phyloP scores from a whole-genome alignment of 495 filamentous ascomycete species.

The Schizothecium vesticola region DNA sequence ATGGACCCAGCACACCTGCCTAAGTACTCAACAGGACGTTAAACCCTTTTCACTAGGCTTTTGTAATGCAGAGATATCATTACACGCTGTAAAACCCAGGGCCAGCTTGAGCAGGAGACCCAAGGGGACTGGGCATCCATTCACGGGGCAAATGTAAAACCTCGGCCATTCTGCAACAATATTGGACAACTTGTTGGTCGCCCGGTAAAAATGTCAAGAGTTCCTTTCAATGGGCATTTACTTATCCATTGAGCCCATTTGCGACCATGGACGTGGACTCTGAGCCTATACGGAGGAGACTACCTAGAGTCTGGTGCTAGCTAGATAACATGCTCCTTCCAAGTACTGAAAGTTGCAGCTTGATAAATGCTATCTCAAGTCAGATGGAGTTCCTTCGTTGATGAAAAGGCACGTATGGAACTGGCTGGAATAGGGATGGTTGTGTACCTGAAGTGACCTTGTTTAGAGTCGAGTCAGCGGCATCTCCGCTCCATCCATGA shows the following conservation, averaged over 20 bases:
- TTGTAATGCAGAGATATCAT: too few species aligned
- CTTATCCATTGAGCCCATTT: background rate
- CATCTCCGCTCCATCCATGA: rapidly evolving
- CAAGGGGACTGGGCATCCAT: too few species aligned
- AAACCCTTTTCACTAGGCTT: too few species aligned
- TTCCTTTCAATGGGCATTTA: too few species aligned
- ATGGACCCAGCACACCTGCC: too few species aligned
- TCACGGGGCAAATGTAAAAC: too few species aligned
- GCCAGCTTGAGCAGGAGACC: too few species aligned
- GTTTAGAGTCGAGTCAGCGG: background rate
- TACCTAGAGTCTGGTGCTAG: background rate
- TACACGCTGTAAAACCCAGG: too few species aligned
- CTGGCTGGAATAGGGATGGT: background rate
- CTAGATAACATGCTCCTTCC: background rate
- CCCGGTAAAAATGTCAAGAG: too few species aligned
- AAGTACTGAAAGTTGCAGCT: background rate
- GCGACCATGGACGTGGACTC: background rate
- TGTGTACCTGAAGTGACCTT: background rate
- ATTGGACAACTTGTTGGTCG: too few species aligned
- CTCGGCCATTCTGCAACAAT: too few species aligned
- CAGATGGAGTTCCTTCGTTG: background rate
- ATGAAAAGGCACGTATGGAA: background rate
- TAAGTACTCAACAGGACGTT: too few species aligned
- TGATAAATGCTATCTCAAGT: background rate
- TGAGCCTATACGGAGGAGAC: background rate